phyloP scores from a whole-genome alignment of 2,329 filamentous ascomycete species.

The Penicillium nordicum region DNA sequence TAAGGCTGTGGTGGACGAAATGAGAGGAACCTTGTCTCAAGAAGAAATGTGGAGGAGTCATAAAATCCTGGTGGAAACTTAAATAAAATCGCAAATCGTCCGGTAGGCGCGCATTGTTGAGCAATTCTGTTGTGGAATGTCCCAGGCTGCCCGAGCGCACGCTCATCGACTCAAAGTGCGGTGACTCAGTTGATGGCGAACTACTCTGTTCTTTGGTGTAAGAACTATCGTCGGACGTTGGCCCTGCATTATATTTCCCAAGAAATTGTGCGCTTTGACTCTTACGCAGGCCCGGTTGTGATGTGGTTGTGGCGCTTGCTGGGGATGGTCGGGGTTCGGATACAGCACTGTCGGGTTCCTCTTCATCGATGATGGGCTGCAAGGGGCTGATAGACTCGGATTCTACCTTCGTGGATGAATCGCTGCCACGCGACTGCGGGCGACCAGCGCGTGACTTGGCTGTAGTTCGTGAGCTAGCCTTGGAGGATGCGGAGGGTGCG shows the following conservation, averaged over 20 bases:
- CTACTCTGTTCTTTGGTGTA: conserved; percentile 45
- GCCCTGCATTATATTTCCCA: conserved; percentile 26
- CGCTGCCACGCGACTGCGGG: conserved; percentile 44
- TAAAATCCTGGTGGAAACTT: conserved; percentile 70
- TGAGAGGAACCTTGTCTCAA: conserved; percentile 66
- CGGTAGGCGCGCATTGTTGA: conserved; percentile 39
- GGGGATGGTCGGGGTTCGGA: conserved; percentile 25
- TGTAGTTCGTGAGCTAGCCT: conserved; percentile 39
- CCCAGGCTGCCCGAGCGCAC: conserved; percentile 33
- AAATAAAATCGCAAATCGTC: conserved; percentile 75
- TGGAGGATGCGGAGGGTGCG: conserved; percentile 38
- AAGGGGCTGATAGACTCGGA: conserved; percentile 39
- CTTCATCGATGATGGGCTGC: conserved; percentile 45
- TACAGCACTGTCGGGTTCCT: conserved; percentile 31
- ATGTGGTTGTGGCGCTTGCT: conserved; percentile 17
- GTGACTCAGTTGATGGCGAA: conserved; percentile 53
- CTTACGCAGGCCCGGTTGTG: conserved; percentile 22
- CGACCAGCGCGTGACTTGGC: conserved; percentile 42
- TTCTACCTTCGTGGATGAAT: conserved; percentile 52
- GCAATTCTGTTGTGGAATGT: conserved; percentile 26
- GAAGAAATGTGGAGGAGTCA: conserved; percentile 80
- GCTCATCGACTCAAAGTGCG: conserved; percentile 36
- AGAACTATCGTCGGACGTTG: conserved; percentile 35
- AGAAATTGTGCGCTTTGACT: conserved; percentile 33
- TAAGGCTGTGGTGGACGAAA: conserved; percentile 70